These are phyloP conservation scores for Retiboletus fuscus DNA, from an alignment of 1,284 basidiomycete species.

Conservation along the genomic window DNA sequence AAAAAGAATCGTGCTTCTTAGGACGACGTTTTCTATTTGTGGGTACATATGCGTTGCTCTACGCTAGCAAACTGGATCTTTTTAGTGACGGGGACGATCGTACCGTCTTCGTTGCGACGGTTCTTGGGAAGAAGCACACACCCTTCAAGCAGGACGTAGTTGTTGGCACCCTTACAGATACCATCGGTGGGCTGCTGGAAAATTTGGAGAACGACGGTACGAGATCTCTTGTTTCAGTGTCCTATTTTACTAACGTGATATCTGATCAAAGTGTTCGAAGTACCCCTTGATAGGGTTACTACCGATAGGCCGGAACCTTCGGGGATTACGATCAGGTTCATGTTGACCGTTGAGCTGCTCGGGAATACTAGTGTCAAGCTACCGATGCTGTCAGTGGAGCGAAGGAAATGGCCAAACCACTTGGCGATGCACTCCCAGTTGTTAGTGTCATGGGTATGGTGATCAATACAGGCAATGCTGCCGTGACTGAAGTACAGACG, in stretches of 20 bases:
- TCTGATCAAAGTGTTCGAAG: not conserved
- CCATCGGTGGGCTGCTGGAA: not conserved
- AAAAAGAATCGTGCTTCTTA: constrained; percentile 5
- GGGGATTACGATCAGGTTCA: not conserved
- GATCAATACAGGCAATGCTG: not conserved
- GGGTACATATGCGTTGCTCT: not conserved
- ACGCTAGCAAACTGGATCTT: no score
- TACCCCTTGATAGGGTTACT: not conserved
- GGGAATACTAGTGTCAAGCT: no score
- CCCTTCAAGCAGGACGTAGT: not conserved
- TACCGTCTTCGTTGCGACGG: not conserved
- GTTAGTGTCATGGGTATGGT: no score
- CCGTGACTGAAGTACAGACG: not conserved
- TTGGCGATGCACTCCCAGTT: no score
- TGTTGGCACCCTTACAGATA: not conserved
- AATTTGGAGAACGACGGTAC: not conserved
- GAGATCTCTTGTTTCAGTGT: not conserved
- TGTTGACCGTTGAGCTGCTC: no score
- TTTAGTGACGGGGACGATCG: not conserved
- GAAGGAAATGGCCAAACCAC: no score
- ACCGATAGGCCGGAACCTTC: not conserved
- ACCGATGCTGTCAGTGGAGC: no score
- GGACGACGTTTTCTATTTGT: constrained; percentile 5
- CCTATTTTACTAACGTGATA: not conserved
- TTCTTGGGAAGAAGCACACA: not conserved